These are phyloP conservation scores for Chaetomiaceae sp. DNA, from an alignment of 2,329 filamentous ascomycete genomes.

Conservation along the genomic window DNA sequence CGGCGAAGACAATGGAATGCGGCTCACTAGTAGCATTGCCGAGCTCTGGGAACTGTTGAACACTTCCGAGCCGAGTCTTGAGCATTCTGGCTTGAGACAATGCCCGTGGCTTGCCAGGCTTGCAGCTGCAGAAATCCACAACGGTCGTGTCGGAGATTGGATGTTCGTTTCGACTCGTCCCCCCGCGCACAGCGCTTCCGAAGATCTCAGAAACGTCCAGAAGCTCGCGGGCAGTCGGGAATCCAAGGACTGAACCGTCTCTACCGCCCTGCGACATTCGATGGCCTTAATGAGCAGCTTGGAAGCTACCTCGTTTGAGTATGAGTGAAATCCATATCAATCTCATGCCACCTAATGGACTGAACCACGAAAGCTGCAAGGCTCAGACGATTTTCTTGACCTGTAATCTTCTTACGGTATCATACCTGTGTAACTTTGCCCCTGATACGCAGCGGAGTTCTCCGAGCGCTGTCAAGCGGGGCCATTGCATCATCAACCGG, in stretches of 20 bases:
- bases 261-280: too few species aligned
- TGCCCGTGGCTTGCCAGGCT: not conserved
- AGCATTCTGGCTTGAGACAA: not conserved
- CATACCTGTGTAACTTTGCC: too few species aligned
- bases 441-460: too few species aligned
- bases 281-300: too few species aligned
- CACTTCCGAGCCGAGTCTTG: not conserved
- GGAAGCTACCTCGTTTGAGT: too few species aligned
- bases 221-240: not conserved
- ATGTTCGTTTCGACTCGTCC: not conserved
- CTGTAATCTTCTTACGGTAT: too few species aligned
- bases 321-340: too few species aligned
- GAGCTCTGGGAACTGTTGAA: not conserved
- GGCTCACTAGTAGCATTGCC: not conserved
- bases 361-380: too few species aligned
- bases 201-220: not conserved
- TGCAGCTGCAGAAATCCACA: constrained; percentile 7
- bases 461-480: not conserved
- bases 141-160: not conserved
- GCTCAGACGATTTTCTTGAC: too few species aligned
- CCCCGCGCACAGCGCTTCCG: not conserved
- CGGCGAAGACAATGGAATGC: not conserved
- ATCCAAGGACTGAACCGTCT: too few species aligned
- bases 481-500: constrained; percentile 11
- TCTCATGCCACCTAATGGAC: too few species aligned